Percentiles rank a stretch among this genome's conserved stretches.
Evolutionary conservation across 306 rosid species (phyloP).

Genomic region (Rosa chinensis): DNA sequence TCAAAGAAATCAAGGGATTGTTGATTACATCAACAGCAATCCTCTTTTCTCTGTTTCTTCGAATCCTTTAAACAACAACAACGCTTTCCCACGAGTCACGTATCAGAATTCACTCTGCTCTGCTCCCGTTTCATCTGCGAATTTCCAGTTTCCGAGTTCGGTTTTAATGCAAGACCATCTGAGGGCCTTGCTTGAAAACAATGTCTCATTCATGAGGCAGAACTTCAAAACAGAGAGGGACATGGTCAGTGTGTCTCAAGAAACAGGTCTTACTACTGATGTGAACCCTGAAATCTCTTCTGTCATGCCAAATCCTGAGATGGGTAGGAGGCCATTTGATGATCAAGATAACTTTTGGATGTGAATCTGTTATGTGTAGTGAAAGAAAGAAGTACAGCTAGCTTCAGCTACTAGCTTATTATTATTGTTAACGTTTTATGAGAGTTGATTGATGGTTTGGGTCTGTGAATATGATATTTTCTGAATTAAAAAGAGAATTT

Average conservation of each 20-base stretch:
- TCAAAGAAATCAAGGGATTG: conserved; percentile 55
- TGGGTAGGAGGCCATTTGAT: conserved; percentile 44
- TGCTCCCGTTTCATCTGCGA: conserved; percentile 17
- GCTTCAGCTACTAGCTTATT: conserved; percentile 4
- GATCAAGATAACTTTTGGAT: conserved; percentile 37
- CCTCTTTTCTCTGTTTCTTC: conserved; percentile 40
- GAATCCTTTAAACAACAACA: conserved; percentile 21
- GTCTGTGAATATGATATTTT: conserved; percentile 30
- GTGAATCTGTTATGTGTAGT: neutral
- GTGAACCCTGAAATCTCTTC: conserved; percentile 69
- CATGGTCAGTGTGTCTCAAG: conserved; percentile 54
- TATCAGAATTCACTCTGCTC: conserved; percentile 33
- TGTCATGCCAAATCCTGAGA: conserved; percentile 49
- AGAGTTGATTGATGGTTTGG: conserved; percentile 30
- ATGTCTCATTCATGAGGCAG: conserved; percentile 45
- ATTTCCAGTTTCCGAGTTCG: conserved; percentile 39
- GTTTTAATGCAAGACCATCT: conserved; percentile 55
- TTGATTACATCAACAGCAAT: conserved; percentile 45
- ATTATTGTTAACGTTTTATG: conserved; percentile 13
- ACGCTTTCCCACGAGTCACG: conserved; percentile 39
- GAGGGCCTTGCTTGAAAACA: conserved; percentile 56
- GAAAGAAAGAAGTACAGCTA: conserved; percentile 2
- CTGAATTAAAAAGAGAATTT: conserved; percentile 17
- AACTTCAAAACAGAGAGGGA: conserved; percentile 64
- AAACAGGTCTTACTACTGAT: conserved; percentile 51